Conservation (phyloP, 2,329 filamentous ascomycete species). For the Pseudocercospora fijiensis region DNA sequence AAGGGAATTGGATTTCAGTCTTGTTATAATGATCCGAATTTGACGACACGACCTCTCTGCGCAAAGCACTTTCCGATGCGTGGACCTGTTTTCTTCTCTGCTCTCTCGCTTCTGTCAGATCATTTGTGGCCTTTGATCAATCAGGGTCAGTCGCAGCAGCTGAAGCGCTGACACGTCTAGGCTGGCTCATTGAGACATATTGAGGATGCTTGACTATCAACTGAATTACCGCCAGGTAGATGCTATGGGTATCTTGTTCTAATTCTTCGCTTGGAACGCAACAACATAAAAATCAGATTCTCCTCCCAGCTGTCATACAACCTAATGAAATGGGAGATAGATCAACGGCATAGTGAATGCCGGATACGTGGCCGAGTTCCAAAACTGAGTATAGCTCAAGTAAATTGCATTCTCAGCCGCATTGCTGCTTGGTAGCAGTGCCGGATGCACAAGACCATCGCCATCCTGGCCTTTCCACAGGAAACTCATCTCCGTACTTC, state of each 20-base stretch:
- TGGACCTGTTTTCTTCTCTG: not conserved
- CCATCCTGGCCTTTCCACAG: constrained; percentile 23
- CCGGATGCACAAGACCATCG: constrained; percentile 23
- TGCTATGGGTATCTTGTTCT: not conserved
- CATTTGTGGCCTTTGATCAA: not conserved
- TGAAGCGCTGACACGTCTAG: not conserved
- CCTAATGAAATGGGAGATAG: constrained; percentile 16
- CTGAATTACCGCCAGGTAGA: not conserved
- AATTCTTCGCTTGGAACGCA: not conserved
- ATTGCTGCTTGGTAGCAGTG: constrained; percentile 18
- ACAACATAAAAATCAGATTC: not conserved
- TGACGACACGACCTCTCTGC: not conserved
- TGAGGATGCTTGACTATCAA: not conserved
- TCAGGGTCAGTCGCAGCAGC: not conserved
- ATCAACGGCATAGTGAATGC: constrained; percentile 18
- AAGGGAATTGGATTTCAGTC: not conserved
- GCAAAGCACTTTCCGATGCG: not conserved
- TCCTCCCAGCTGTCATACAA: not conserved
- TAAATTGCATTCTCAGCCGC: constrained; percentile 25
- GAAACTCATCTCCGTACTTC: constrained; percentile 20
- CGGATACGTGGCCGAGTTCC: not conserved
- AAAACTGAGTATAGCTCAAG: constrained; percentile 20
- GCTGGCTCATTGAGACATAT: not conserved
- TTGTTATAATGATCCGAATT: not conserved
- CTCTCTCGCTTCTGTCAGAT: not conserved